A percentile compares a stretch with the other conserved stretches of the same genome.
Evolutionary conservation across 139 green algal genomes (phyloP).

Genomic region (Chlamydomonas incerta): DNA sequence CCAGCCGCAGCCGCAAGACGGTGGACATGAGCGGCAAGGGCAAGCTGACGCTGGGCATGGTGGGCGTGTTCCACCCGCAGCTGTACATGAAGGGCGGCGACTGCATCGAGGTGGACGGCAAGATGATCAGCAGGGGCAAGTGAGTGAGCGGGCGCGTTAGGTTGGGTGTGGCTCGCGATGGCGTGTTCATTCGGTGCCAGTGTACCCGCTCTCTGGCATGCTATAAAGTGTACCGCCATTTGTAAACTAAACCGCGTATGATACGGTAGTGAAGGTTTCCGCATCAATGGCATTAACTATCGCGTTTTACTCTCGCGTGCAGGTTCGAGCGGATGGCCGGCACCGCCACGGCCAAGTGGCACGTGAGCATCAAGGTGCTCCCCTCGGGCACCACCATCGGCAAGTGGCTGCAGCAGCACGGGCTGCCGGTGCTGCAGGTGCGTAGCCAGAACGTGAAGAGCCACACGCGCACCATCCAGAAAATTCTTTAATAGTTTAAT

Average conservation of each 20-base stretch:
- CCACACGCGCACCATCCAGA: too few relatives aligned
- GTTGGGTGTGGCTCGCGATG: too few relatives aligned
- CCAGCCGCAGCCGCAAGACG: neutral
- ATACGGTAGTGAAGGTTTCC: neutral
- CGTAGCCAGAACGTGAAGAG: too few relatives aligned
- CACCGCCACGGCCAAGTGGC: conserved; percentile 37
- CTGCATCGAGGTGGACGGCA: conserved; percentile 1
- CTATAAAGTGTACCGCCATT: too few relatives aligned
- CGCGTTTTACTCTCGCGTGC: too few relatives aligned
- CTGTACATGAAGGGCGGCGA: conserved; percentile 14
- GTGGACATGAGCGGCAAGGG: neutral
- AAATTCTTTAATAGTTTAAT: too few relatives aligned
- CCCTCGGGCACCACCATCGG: conserved; percentile 8
- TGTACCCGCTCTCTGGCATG: too few relatives aligned
- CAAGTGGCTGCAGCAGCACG: conserved; percentile 36
- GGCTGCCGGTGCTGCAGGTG: conserved; percentile 36
- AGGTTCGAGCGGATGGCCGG: conserved; percentile 29
- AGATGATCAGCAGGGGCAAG: conserved; percentile 29
- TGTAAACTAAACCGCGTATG: too few relatives aligned
- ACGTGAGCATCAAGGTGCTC: conserved; percentile 42
- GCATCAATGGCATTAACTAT: too few relatives aligned
- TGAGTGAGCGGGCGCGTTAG: too few relatives aligned
- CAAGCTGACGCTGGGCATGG: neutral
- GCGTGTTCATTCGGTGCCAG: too few relatives aligned
- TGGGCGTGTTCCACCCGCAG: conserved; percentile 20